These are phyloP conservation scores for Dionaea muscipula DNA, from an alignment of 179 eudicot genomes.

Conservation along the genomic window DNA sequence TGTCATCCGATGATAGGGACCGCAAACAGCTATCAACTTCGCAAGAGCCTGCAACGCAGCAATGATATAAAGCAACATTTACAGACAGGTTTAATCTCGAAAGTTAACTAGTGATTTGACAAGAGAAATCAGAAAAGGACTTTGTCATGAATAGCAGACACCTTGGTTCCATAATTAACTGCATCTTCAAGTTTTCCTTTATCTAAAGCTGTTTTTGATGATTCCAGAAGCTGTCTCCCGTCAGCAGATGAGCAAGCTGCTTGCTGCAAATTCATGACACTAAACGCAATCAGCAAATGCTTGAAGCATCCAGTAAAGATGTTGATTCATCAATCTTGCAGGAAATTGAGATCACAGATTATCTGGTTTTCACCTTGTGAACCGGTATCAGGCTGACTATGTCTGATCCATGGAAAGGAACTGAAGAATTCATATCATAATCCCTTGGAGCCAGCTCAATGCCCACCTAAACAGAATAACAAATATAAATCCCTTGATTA, in stretches of 20 bases:
- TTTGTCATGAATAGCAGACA: conserved; percentile 13
- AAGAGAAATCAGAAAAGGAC: background rate
- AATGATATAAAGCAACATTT: conserved; percentile 10
- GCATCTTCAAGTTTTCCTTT: conserved; percentile 99
- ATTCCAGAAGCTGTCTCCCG: conserved; percentile 93
- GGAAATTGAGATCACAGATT: background rate
- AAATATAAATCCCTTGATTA: background rate
- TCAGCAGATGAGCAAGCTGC: conserved; percentile 99
- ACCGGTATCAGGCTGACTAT: conserved; percentile 85
- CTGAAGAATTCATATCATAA: conserved; percentile 80
- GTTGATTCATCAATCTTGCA: background rate
- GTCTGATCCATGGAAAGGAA: conserved; percentile 68
- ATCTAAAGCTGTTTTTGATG: conserved; percentile 96
- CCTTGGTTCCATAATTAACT: conserved; percentile 97
- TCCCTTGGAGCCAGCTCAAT: conserved; percentile 93
- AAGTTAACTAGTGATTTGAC: background rate
- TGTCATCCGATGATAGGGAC: conserved; percentile 99
- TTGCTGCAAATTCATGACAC: conserved; percentile 48
- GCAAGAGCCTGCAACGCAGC: conserved; percentile 66
- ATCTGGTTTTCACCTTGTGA: conserved; percentile 62
- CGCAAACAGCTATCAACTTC: conserved; percentile 93
- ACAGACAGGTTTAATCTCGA: background rate
- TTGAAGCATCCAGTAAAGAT: background rate
- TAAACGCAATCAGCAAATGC: background rate
- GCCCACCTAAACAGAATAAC: conserved; percentile 53